Evolutionary conservation across 495 filamentous ascomycete species (phyloP), one percentile per base, ranked within the genome.

Genomic region (Cairneyella variabilis): DNA sequence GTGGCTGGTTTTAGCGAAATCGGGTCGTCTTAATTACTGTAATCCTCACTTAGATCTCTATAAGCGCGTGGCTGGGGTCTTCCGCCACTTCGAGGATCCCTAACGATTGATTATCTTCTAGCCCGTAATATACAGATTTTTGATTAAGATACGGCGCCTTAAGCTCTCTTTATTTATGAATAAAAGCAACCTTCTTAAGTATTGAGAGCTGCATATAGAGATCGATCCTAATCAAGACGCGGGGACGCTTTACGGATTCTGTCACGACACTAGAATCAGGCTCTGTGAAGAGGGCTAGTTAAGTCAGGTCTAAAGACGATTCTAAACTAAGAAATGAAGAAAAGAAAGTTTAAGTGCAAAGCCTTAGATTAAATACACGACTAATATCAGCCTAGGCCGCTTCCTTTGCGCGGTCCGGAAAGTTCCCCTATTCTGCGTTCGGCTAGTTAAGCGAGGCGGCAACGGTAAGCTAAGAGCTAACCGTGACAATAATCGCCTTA

Each of bases 181-280:
- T 22, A 4, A 17, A 21, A 61, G 64, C 9, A 34, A 51, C 1
- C 45, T 63, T 0, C 70, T 85, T 17, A 58, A 73, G 43, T 83
- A 71, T 21, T 67, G 64, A 39, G 61, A 66, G 61, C 65, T 69
- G 14, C 48, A 64, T 56, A 72, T 54, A 7, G 69, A 58, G 49
- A 65, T 86, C 10, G 71, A 84, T 34, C 73, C 74, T 0, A 59
- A 83, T 37, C 79, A 83, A 20, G 63, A 71, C 6, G 62, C 64
- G 0, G 78, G 77, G 3, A 77, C 74, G 2, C 73, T 68, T 69
- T 78, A 80, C 48, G 78, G 78, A 0, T 63, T 80, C 3, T n/a
- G n/a, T n/a, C n/a, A n/a, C n/a, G n/a, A n/a, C n/a, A n/a, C n/a
- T n/a, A n/a, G n/a, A n/a, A n/a, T n/a, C n/a, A n/a, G n/a, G n/a